These are phyloP conservation scores for Polychytrium aggregatum DNA, from an alignment of 192 early-diverging fungal species.

Conservation along the genomic window DNA sequence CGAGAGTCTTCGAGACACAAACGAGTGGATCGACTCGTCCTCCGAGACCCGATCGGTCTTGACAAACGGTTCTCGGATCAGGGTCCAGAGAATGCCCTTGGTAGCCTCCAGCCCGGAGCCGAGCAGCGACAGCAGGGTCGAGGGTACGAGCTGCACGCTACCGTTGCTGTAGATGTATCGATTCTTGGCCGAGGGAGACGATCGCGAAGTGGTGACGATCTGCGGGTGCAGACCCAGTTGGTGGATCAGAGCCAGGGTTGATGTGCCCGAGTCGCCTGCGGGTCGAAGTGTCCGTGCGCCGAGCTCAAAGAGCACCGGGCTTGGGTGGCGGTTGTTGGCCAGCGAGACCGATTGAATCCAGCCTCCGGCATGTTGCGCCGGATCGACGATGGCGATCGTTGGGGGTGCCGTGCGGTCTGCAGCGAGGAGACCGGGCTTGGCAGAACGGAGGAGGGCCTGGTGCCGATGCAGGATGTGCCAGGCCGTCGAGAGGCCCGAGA, in stretches of 20 bases:
- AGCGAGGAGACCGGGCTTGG: no score
- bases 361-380: constrained; percentile 60
- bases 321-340: constrained; percentile 2
- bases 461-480: constrained; percentile 66
- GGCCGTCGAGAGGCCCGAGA: constrained; percentile 76
- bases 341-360: constrained; percentile 56
- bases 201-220: constrained; percentile 47
- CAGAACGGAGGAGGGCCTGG: no score
- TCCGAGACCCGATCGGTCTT: constrained; percentile 4
- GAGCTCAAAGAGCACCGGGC: constrained; percentile 53
- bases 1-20: constrained; percentile 71
- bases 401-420: constrained; percentile 9
- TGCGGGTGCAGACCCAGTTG: constrained; percentile 45
- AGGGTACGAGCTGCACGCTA: constrained; percentile 58
- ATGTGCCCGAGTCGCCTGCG: constrained; percentile 49
- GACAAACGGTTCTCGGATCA: constrained; percentile 46
- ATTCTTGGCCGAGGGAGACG: constrained; percentile 64
- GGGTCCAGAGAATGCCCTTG: constrained; percentile 43
- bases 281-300: constrained; percentile 81
- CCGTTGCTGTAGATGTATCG: constrained; percentile 70
- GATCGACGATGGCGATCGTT: constrained; percentile 64
- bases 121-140: constrained; percentile 28
- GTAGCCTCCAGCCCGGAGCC: constrained; percentile 24
- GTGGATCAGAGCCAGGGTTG: constrained; percentile 68
- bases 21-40: constrained; percentile 84